These are phyloP conservation scores for Bonia amplexicaulis DNA, from an alignment of 176 grass and related monocot species.

Conservation along the genomic window DNA sequence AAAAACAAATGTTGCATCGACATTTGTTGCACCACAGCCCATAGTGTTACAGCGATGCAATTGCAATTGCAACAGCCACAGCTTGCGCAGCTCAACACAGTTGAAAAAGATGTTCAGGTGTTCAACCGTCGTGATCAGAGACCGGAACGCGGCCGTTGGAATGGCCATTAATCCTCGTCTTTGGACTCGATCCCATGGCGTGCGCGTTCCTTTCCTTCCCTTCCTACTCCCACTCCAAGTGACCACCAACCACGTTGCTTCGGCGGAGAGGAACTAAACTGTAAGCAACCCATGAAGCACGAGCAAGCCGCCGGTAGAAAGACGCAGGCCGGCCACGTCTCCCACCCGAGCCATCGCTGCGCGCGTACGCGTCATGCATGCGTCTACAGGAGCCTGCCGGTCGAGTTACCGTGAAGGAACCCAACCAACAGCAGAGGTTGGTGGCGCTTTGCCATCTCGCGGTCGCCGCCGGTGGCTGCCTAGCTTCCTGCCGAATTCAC, in stretches of 20 bases:
- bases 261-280: conserved; percentile 33
- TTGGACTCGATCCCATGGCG: conserved; percentile 7
- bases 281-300: conserved; percentile 25
- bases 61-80: background rate
- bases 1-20: too few species aligned
- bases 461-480: conserved; percentile 29
- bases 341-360: background rate
- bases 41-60: background rate
- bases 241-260: conserved; percentile 93
- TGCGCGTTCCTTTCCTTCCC: conserved; percentile 18
- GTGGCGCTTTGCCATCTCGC: conserved; percentile 34
- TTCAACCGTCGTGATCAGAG: conserved; percentile 32
- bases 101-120: background rate
- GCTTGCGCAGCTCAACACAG: background rate
- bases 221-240: conserved; percentile 39
- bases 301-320: background rate
- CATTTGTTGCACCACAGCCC: too few species aligned
- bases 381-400: background rate
- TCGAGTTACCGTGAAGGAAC: conserved; percentile 19
- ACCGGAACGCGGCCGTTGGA: conserved; percentile 35
- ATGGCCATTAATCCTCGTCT: background rate
- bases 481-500: background rate
- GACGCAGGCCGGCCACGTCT: background rate
- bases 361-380: conserved; percentile 18
- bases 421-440: conserved; percentile 30